These are phyloP conservation scores for Leucogyrophana mollusca DNA, from an alignment of 768 basidiomycete species.

Conservation along the genomic window DNA sequence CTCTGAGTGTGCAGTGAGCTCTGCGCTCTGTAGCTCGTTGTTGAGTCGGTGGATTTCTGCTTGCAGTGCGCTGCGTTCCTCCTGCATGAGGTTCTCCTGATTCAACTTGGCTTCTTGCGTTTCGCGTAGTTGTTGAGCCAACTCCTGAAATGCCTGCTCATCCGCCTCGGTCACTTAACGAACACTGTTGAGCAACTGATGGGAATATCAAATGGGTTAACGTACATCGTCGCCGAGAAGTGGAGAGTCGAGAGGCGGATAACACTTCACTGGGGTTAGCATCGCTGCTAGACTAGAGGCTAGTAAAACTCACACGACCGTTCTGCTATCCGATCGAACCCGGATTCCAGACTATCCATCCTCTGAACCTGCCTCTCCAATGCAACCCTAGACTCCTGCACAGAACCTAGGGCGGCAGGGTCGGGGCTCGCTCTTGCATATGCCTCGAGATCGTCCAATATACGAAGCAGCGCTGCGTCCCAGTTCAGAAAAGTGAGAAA, in stretches of 20 bases:
- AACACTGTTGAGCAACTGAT: not conserved
- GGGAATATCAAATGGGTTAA: constrained; percentile 16
- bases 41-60: constrained; percentile 57
- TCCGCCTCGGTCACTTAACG: constrained; percentile 77
- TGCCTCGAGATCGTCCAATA: constrained; percentile 66
- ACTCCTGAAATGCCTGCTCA: constrained; percentile 70
- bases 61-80: constrained; percentile 55
- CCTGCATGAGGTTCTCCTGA: constrained; percentile 57
- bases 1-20: constrained; percentile 39
- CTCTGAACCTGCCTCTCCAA: constrained; percentile 70
- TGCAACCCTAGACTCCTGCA: constrained; percentile 57
- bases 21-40: constrained; percentile 38
- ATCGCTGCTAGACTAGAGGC: constrained; percentile 1
- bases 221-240: constrained; percentile 72
- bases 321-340: constrained; percentile 86
- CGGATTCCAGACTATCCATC: constrained; percentile 78
- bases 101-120: constrained; percentile 54
- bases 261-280: constrained; percentile 49
- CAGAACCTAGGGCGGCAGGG: constrained; percentile 47
- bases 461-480: constrained; percentile 52
- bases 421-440: constrained; percentile 48
- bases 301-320: constrained; percentile 59
- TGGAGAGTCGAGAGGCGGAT: constrained; percentile 68
- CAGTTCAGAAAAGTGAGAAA: constrained; percentile 1
- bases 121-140: constrained; percentile 63